Evolutionary conservation across 1,284 basidiomycete genomes (phyloP), one percentile per base, ranked within the genome.

Genomic region (Rhizopogon parksii): DNA sequence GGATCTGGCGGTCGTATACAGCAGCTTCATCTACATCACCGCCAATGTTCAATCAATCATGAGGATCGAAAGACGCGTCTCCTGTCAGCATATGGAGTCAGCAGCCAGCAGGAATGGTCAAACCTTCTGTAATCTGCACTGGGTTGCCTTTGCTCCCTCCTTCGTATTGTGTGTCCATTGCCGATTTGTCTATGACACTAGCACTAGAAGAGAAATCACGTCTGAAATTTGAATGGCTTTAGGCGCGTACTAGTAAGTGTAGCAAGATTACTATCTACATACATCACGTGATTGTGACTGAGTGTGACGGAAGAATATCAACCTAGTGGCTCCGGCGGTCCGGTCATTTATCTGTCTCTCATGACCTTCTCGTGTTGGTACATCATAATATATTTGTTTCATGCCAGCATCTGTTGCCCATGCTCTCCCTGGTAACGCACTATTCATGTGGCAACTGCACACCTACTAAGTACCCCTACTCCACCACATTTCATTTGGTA

Each of bases 1-100:
- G 83, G 73, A 99, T 97, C 71, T 98, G 95, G 36, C 95, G 85
- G 70, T 98, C 95, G 68, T 99, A 98, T 27, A 97, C 71, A 4
- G 87, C 87, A 14, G 87, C 90, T 65, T 92, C 88, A 68, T 88
- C 88, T 85, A 56, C 51, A 37, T 34, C 37, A 36, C 30, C 35
- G 50, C 11, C 4, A 9, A 27, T 11, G n/a, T 25, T 35, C 11
- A 45, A 40, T 27, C 34, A 50, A 50, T 38, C 27, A 27, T 27
- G 3, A 11, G 30, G 11, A 36, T 24, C 30, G 21, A 53, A 53
- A 32, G n/a, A 36, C 39, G 40, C 35, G 49, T 47, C 40, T 43
- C 35, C 39, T 17, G 21, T 60, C 47, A 49, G 52, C 17, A 34
- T 40, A 15, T 4, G 47, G 39, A 24, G 27, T 9, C 3, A 35